Conservation (phyloP, 495 filamentous ascomycete species). For the Daldinia caldariorum region DNA sequence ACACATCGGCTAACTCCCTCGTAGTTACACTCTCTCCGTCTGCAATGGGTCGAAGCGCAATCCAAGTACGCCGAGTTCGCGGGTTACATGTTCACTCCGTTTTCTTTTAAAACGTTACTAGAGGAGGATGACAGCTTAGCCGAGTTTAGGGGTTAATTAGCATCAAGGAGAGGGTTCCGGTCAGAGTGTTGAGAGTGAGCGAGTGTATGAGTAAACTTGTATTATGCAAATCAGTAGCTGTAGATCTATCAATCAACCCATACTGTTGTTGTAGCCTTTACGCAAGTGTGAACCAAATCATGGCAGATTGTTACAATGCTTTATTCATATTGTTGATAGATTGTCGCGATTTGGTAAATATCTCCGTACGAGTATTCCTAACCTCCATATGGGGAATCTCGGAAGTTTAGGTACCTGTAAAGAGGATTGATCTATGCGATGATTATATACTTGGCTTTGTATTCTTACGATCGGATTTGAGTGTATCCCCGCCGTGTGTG, state of each 20-base stretch:
- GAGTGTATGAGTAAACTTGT: slow-evolving; percentile 36
- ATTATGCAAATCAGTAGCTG: slow-evolving; percentile 33
- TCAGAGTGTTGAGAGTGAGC: background rate
- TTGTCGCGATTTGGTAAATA: too few relatives aligned
- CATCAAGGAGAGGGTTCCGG: slow-evolving; percentile 1
- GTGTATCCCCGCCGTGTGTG: too few relatives aligned
- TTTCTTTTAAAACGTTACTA: slow-evolving; percentile 86
- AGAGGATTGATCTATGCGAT: too few relatives aligned
- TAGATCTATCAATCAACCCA: slow-evolving; percentile 39
- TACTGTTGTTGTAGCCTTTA: slow-evolving; percentile 34
- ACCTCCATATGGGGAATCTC: too few relatives aligned
- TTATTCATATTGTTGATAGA: background rate
- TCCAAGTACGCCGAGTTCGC: slow-evolving; percentile 99
- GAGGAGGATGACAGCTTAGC: slow-evolving; percentile 77
- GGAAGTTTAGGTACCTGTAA: too few relatives aligned
- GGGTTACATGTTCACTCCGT: slow-evolving; percentile 89
- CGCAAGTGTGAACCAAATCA: background rate
- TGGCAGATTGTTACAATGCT: background rate
- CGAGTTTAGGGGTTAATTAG: slow-evolving; percentile 54
- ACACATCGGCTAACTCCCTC: slow-evolving; percentile 7
- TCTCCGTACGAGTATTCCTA: too few relatives aligned
- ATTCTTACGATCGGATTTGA: too few relatives aligned
- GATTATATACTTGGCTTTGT: too few relatives aligned
- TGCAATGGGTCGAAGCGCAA: slow-evolving; percentile 99
- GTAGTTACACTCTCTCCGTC: slow-evolving; percentile 84